Conservation (phyloP, 257 asterid species). For the Misopates orontium region DNA sequence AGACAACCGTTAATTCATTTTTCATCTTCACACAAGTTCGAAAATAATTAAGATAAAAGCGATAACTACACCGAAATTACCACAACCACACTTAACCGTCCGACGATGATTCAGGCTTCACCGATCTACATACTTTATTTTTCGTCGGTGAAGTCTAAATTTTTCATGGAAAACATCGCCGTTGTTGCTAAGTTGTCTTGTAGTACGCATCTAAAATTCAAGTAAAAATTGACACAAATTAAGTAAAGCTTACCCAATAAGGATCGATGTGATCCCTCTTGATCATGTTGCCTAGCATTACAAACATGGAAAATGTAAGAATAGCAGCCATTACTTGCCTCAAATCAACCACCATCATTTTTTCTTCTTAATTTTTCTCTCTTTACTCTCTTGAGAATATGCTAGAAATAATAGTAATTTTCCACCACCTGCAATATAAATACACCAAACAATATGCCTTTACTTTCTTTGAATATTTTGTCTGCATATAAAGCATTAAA, state of each 20-base stretch:
- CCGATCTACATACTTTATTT: no score
- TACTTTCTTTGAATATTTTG: not conserved
- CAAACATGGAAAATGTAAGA: conserved; percentile 65
- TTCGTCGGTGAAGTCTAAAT: no score
- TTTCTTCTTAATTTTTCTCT: not conserved
- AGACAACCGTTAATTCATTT: no score
- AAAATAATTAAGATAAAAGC: no score
- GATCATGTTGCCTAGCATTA: conserved; percentile 54
- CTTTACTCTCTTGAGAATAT: not conserved
- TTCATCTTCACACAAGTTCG: no score
- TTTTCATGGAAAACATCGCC: no score
- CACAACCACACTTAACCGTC: no score
- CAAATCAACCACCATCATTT: conserved; percentile 45
- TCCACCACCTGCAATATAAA: conserved; percentile 11
- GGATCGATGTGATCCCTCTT: conserved; percentile 66
- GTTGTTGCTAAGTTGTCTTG: no score
- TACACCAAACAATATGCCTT: not conserved
- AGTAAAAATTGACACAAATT: no score
- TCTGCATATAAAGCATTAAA: conserved; percentile 10
- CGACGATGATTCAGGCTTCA: no score
- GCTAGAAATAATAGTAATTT: not conserved
- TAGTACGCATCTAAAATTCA: no score
- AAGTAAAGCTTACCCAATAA: conserved; percentile 34
- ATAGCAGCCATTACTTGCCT: conserved; percentile 57
- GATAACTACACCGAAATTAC: no score